Evolutionary conservation across 129 eudicot species (phyloP).

Genomic region (Tagetes erecta): DNA sequence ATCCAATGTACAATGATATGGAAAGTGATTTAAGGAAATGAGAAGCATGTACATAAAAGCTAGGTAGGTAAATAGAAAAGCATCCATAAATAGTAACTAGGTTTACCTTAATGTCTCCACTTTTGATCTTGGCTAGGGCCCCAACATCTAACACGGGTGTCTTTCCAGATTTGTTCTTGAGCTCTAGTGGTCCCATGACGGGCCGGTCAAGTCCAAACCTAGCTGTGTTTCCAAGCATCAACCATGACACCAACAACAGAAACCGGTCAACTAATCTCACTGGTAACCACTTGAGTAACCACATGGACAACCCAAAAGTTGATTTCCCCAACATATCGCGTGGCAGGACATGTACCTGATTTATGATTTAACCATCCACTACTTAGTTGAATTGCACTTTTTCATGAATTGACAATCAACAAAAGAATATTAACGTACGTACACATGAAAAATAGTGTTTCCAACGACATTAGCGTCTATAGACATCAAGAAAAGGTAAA

Average conservation of each 20-base stretch:
- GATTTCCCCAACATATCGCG: conserved; percentile 94
- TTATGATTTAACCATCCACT: conserved; percentile 21
- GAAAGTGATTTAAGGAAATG: conserved; percentile 28
- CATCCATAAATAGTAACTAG: conserved; percentile 27
- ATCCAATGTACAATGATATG: conserved; percentile 33
- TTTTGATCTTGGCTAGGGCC: conserved; percentile 90
- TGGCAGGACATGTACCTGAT: conserved; percentile 92
- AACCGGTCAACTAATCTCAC: conserved; percentile 74
- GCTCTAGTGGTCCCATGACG: conserved; percentile 70
- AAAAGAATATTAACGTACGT: neutral
- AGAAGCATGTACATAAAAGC: conserved; percentile 25
- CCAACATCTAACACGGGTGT: conserved; percentile 95
- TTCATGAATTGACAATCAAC: neutral
- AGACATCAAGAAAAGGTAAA: neutral
- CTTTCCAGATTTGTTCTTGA: conserved; percentile 76
- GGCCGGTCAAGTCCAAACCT: conserved; percentile 75
- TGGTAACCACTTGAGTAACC: conserved; percentile 96
- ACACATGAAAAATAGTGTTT: neutral
- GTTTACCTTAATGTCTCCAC: conserved; percentile 84
- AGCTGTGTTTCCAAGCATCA: conserved; percentile 77
- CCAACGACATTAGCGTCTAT: neutral
- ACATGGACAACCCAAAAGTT: conserved; percentile 95
- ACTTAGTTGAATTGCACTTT: conserved; percentile 18
- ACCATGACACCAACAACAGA: conserved; percentile 63
- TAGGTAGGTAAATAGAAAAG: conserved; percentile 30